A percentile compares a stretch with the other conserved stretches of the same genome.
phyloP scores from a whole-genome alignment of 306 rosid species.

The Alnus rubra region DNA sequence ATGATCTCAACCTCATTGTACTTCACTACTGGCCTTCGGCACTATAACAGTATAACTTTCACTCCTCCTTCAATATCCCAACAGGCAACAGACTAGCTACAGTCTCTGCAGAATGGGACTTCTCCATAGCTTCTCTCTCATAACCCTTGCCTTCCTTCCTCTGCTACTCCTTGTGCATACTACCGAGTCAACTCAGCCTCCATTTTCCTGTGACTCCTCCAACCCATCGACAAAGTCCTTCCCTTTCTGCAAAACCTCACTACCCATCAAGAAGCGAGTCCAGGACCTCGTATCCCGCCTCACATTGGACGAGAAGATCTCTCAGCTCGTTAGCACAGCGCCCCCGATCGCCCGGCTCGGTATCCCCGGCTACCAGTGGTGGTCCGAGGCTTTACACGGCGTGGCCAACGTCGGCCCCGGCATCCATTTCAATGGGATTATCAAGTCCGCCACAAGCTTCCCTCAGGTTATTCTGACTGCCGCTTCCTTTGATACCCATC shows the following conservation, averaged over 20 bases:
- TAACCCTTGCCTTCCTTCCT: not conserved
- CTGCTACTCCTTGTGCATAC: not conserved
- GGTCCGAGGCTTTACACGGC: conserved; percentile 93
- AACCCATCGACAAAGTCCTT: conserved; percentile 54
- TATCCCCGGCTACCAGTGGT: conserved; percentile 81
- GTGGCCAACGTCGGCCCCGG: conserved; percentile 58
- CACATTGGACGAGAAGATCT: conserved; percentile 83
- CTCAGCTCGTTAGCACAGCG: conserved; percentile 82
- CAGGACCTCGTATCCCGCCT: conserved; percentile 77
- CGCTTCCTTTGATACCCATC: conserved; percentile 65
- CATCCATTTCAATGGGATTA: conserved; percentile 43
- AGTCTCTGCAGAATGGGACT: conserved; percentile 8
- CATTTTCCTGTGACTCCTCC: conserved; percentile 74
- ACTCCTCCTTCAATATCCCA: not conserved
- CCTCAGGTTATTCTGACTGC: conserved; percentile 96
- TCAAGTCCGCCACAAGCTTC: conserved; percentile 69
- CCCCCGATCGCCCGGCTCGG: conserved; percentile 88
- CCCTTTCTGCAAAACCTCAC: conserved; percentile 70
- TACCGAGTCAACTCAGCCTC: conserved; percentile 50
- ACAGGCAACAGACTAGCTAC: too few relatives aligned
- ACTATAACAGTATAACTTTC: not conserved
- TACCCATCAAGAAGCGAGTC: conserved; percentile 48
- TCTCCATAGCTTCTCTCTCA: conserved; percentile 4
- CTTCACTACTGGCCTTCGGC: not conserved
- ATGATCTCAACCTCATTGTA: not conserved